Percentiles rank a stretch among this genome's conserved stretches.
These are phyloP conservation scores for Pseudogymnoascus sp. DNA, from an alignment of 2,329 filamentous ascomycete species.

Conservation along the genomic window DNA sequence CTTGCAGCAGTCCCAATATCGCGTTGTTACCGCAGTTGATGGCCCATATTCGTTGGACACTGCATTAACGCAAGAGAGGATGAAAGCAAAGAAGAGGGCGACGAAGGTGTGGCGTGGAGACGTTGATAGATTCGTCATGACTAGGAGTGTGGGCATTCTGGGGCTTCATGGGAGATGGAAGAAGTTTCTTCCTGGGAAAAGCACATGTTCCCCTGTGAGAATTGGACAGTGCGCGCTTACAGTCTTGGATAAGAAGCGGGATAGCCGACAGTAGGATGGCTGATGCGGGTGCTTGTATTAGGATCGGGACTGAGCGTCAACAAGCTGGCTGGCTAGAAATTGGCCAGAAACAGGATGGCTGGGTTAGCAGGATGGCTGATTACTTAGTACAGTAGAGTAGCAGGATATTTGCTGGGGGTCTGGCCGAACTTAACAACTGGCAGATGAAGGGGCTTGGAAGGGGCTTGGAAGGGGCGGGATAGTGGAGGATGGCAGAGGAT, in stretches of 20 bases:
- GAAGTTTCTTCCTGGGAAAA: slow-evolving; percentile 6
- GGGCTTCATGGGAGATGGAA: slow-evolving; percentile 7
- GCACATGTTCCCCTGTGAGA: slow-evolving; percentile 8
- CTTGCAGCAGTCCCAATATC: slow-evolving; percentile 66
- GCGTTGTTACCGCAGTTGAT: slow-evolving; percentile 23
- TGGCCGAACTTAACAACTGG: neutral
- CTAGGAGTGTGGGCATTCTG: slow-evolving; percentile 6
- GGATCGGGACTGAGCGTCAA: neutral
- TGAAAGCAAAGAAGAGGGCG: neutral
- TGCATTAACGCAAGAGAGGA: neutral
- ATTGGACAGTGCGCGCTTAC: slow-evolving; percentile 4
- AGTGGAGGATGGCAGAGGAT: neutral
- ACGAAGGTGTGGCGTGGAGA: neutral
- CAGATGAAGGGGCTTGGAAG: neutral
- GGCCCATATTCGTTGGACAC: neutral
- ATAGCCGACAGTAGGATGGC: neutral
- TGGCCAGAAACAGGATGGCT: neutral
- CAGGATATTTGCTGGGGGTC: neutral
- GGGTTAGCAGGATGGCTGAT: neutral
- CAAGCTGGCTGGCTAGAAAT: neutral
- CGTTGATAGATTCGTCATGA: neutral
- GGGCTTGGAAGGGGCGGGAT: neutral
- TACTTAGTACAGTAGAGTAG: neutral
- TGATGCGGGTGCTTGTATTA: neutral
- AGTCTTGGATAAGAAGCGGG: neutral